Percentiles rank a stretch among this genome's conserved stretches.
phyloP scores from a whole-genome alignment of 306 rosid genomes.

The Malus sieversii region DNA sequence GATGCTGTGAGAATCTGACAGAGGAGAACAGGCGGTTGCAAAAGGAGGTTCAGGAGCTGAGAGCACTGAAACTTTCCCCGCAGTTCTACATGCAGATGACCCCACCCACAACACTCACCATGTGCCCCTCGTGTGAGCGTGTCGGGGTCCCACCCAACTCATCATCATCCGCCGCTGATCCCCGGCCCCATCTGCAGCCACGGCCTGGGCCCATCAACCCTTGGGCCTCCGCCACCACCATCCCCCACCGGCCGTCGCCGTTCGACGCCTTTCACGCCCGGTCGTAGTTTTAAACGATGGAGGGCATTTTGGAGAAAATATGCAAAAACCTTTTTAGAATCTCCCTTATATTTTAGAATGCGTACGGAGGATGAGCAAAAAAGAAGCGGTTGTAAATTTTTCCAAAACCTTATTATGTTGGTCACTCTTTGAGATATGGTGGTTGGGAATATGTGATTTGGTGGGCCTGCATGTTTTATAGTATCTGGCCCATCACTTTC shows the following conservation, averaged over 20 bases:
- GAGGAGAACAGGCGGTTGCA: conserved; percentile 91
- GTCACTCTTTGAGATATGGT: conserved; percentile 25
- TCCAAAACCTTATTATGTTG: not conserved
- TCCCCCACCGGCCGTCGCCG: conserved; percentile 27
- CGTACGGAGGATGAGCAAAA: not conserved
- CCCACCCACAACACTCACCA: conserved; percentile 98
- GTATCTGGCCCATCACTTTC: conserved; percentile 14
- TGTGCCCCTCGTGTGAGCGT: conserved; percentile 99
- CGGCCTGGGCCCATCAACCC: conserved; percentile 26
- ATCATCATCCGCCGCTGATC: conserved; percentile 25
- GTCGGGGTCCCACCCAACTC: conserved; percentile 67
- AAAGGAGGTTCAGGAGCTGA: conserved; percentile 89
- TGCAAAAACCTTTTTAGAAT: not conserved
- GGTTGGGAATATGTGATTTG: conserved; percentile 14
- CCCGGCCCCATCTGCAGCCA: conserved; percentile 9
- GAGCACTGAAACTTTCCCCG: conserved; percentile 96
- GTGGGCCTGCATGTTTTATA: conserved; percentile 42
- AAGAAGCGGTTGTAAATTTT: conserved; percentile 9
- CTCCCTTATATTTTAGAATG: not conserved
- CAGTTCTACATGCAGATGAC: conserved; percentile 99
- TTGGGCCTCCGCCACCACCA: conserved; percentile 31
- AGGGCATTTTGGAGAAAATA: not conserved
- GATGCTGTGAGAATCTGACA: conserved; percentile 96
- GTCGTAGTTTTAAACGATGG: not conserved
- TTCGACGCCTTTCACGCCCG: conserved; percentile 27